Base-by-base conservation (phyloP, 2,329 filamentous ascomycete genomes). In the Sordariomycetes sp. region DNA sequence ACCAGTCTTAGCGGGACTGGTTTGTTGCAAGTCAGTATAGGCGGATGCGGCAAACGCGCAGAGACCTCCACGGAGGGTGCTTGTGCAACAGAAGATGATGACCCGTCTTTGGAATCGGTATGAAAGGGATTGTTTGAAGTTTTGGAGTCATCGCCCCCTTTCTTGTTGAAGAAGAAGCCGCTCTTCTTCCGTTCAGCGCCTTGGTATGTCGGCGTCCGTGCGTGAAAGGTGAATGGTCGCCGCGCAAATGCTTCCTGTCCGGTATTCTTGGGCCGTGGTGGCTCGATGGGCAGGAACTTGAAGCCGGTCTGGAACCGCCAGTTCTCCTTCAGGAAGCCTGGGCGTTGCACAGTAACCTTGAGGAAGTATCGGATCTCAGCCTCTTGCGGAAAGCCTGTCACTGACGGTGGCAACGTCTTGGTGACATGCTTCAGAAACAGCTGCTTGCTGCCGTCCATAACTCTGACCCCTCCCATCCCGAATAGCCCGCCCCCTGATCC, bases 311-410 rank as follows among this genome's bases (percentile, higher is more conserved):
- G 64, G 42, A 69, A 68, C 15, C 88, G 70, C 56, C 86, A 83
- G 49, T 95, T 95, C 59, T 94, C 87, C 52, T 90, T 90, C 58
- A 93, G 86, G 39, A 95, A 70, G 11, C 83, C 80, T 0, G 87
- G 86, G n/a, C 87, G 71, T 49, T 87, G 85, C 6, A 96, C 79
- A 0, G 92, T 96, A n/a, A 83, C 86, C 56, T 98, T 98, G 52
- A 96, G 72, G 53, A 85, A 98, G 59, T 98, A 98, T 45, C 80
- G 75, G 39, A 96, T 88, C 58, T 94, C 87, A 16, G 88, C 90
- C 55, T 88, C 78, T 21, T 81, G 82, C 0, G 86, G 85, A 44
- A 92, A 88, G 4, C 86, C 86, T n/a, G 74, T 84, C 35, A 96
- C 64, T 5, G 87, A 93, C 0, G 92, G 92, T 5, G 92, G 92